These are phyloP conservation scores for Talaromyces rugulosus DNA, from an alignment of 2,329 filamentous ascomycete species.

Conservation along the genomic window DNA sequence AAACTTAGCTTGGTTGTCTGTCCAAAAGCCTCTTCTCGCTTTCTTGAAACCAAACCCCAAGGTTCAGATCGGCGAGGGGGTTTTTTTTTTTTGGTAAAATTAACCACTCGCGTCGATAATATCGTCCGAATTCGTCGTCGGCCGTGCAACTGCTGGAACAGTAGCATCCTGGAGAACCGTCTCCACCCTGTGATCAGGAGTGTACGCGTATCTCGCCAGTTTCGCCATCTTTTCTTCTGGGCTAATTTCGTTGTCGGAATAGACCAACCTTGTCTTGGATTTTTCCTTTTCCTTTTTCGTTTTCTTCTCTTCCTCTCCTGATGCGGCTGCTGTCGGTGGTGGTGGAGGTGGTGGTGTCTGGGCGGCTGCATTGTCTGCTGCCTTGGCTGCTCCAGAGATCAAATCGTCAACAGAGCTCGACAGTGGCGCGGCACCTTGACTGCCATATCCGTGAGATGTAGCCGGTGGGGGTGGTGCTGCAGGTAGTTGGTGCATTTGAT, in stretches of 20 bases:
- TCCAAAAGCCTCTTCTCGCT: neutral
- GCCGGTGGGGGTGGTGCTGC: slow-evolving; percentile 30
- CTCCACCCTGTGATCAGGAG: slow-evolving; percentile 42
- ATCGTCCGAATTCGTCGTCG: slow-evolving; percentile 30
- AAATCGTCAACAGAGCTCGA: slow-evolving; percentile 49
- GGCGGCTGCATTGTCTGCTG: slow-evolving; percentile 38
- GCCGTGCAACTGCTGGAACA: slow-evolving; percentile 29
- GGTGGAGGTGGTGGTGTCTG: slow-evolving; percentile 27
- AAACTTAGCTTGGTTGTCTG: slow-evolving; percentile 34
- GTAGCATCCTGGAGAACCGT: slow-evolving; percentile 33
- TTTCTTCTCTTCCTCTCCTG: slow-evolving; percentile 56
- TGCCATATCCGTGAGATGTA: slow-evolving; percentile 18
- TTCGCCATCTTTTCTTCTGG: slow-evolving; percentile 86
- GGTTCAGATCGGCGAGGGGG: neutral
- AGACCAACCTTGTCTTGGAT: slow-evolving; percentile 68
- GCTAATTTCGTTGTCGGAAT: slow-evolving; percentile 72
- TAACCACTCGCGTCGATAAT: slow-evolving; percentile 31
- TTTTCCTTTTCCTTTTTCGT: slow-evolving; percentile 64
- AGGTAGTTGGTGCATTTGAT: slow-evolving; percentile 51
- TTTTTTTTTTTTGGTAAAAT: no score
- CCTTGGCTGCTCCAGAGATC: slow-evolving; percentile 46
- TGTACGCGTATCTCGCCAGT: slow-evolving; percentile 70
- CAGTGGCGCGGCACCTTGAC: slow-evolving; percentile 19
- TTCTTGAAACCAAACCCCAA: neutral
- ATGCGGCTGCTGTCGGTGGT: slow-evolving; percentile 37